phyloP scores from a whole-genome alignment of 2,329 filamentous ascomycete species.

The Magnaporthiopsis poae region DNA sequence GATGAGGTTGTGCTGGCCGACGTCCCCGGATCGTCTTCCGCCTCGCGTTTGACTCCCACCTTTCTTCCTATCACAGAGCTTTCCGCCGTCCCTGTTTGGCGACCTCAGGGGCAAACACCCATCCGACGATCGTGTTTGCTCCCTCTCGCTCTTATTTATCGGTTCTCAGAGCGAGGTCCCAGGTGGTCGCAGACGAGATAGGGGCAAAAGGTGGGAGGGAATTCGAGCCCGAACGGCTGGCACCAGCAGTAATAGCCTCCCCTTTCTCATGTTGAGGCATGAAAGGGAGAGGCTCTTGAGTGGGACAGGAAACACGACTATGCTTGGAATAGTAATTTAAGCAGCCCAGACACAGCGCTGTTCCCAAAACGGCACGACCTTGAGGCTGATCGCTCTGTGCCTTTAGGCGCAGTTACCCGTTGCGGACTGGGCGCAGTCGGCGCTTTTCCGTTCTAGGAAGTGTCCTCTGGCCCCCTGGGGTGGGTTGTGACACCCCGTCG shows the following conservation, averaged over 20 bases:
- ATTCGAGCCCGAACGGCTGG: neutral
- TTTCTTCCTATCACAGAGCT: neutral
- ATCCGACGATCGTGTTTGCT: neutral
- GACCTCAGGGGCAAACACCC: neutral
- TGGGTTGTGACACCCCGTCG: neutral
- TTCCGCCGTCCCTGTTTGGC: neutral
- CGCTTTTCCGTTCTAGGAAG: neutral
- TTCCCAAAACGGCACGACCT: conserved; percentile 11
- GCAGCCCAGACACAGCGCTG: conserved; percentile 4
- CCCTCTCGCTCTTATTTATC: too few relatives aligned
- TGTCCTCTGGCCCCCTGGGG: neutral
- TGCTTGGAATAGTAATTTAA: neutral
- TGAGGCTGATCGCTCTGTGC: neutral
- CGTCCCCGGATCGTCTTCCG: neutral
- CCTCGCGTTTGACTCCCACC: neutral
- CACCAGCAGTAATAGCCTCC: neutral
- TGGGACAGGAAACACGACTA: neutral
- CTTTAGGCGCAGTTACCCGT: neutral
- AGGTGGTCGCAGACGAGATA: neutral
- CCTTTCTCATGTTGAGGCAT: neutral
- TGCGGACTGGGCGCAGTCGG: neutral
- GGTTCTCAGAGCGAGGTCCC: neutral
- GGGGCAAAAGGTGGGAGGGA: neutral
- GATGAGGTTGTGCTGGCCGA: neutral
- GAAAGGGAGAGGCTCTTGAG: neutral